These are phyloP conservation scores for Candida caryicola DNA, from an alignment of 805 yeast genomes.

Conservation along the genomic window DNA sequence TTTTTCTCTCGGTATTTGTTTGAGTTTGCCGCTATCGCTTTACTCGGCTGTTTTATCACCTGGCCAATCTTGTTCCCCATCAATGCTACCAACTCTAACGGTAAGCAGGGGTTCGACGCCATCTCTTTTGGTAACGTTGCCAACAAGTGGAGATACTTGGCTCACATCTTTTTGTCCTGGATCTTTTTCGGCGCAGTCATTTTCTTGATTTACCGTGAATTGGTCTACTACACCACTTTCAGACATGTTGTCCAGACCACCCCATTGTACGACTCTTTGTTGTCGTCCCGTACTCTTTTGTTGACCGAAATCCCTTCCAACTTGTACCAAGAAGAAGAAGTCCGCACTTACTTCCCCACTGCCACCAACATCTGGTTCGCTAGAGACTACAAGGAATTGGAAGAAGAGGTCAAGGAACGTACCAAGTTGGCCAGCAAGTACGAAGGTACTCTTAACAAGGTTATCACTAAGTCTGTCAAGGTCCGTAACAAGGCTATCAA, in stretches of 20 bases:
- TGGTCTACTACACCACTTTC: slow-evolving; percentile 65
- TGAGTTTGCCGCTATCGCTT: slow-evolving; percentile 50
- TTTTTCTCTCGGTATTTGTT: slow-evolving; percentile 66
- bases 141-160: slow-evolving; percentile 63
- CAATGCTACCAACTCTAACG: slow-evolving; percentile 66
- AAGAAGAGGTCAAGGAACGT: slow-evolving; percentile 59
- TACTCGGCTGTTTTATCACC: slow-evolving; percentile 51
- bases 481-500: slow-evolving; percentile 53
- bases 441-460: slow-evolving; percentile 64
- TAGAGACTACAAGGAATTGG: slow-evolving; percentile 58
- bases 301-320: slow-evolving; percentile 63
- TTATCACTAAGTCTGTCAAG: slow-evolving; percentile 58
- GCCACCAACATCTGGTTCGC: slow-evolving; percentile 60
- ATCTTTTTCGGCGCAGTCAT: slow-evolving; percentile 62
- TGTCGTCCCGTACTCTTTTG: slow-evolving; percentile 69
- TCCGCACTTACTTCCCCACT: slow-evolving; percentile 62
- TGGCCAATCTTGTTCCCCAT: slow-evolving; percentile 75
- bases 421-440: slow-evolving; percentile 56
- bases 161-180: slow-evolving; percentile 78
- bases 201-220: slow-evolving; percentile 68
- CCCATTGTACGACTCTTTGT: slow-evolving; percentile 66
- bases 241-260: slow-evolving; percentile 74
- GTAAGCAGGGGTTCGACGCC: slow-evolving; percentile 57
- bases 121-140: slow-evolving; percentile 62
- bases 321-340: slow-evolving; percentile 44